Evolutionary conservation across 805 yeast genomes (phyloP).

Genomic region (Cyberlindnera japonica): DNA sequence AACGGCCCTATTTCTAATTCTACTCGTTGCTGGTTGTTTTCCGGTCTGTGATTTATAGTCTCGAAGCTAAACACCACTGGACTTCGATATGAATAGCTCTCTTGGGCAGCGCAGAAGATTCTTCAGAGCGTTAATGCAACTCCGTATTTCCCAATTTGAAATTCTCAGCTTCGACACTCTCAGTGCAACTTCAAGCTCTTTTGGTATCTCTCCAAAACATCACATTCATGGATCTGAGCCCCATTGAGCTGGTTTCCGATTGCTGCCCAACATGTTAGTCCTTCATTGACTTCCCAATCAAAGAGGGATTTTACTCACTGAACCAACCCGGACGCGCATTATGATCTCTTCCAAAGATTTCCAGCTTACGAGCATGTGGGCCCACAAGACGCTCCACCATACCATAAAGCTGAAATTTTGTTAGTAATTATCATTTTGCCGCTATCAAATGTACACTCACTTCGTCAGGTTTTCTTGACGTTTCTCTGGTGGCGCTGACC

Average conservation of each 20-base stretch:
- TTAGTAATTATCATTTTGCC: constrained; percentile 6
- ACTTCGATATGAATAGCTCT: too few species aligned
- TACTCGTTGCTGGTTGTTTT: too few species aligned
- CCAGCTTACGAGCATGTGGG: constrained; percentile 68
- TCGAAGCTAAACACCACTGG: too few species aligned
- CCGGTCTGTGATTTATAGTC: too few species aligned
- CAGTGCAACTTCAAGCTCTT: background rate
- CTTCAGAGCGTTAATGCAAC: constrained; percentile 12
- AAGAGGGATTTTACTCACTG: constrained; percentile 26
- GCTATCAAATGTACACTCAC: constrained; percentile 14
- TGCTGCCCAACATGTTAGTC: constrained; percentile 28
- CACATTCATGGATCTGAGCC: constrained; percentile 52
- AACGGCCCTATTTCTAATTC: too few species aligned
- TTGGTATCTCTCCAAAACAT: constrained; percentile 35
- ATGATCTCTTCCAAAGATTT: constrained; percentile 84
- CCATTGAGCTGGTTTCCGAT: constrained; percentile 77
- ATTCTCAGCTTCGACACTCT: background rate
- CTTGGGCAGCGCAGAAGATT: too few species aligned
- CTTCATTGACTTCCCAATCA: background rate
- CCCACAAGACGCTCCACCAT: constrained; percentile 86
- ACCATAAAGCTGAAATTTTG: constrained; percentile 50
- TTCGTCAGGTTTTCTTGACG: constrained; percentile 90
- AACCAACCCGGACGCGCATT: constrained; percentile 90
- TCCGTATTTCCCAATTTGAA: constrained; percentile 3
- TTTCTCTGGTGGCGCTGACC: constrained; percentile 82